These are phyloP conservation scores for Teunomyces lycoperdinae DNA, from an alignment of 805 yeast genomes.

Conservation along the genomic window DNA sequence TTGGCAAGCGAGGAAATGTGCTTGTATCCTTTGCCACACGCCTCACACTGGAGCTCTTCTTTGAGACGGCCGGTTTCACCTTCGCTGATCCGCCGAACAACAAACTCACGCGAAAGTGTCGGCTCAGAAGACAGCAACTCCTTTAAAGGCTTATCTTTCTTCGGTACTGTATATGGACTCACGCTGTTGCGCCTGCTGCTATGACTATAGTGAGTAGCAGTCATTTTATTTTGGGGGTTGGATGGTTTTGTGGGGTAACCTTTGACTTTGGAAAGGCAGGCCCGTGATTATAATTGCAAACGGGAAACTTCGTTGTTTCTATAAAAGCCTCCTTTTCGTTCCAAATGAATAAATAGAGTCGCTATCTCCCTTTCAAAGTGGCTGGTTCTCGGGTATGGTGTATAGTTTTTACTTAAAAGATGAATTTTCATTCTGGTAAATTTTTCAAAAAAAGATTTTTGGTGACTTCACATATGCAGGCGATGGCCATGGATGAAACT, in stretches of 20 bases:
- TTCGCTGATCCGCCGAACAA: constrained; percentile 77
- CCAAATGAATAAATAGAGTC: background rate
- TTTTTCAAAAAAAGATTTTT: background rate
- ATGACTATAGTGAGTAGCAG: background rate
- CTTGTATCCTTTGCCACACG: constrained; percentile 89
- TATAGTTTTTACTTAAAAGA: background rate
- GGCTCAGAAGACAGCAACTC: constrained; percentile 32
- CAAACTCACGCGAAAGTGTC: constrained; percentile 60
- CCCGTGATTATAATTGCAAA: too few species aligned
- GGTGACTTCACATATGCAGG: background rate
- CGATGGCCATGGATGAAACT: background rate
- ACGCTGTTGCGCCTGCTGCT: background rate
- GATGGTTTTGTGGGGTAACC: too few species aligned
- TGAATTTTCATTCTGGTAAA: background rate
- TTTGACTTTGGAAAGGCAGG: too few species aligned
- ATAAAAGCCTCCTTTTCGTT: too few species aligned
- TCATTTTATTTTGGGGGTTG: background rate
- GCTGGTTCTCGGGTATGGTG: background rate
- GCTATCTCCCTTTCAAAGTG: background rate
- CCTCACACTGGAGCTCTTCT: constrained; percentile 83
- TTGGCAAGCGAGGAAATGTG: constrained; percentile 86
- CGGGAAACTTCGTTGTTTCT: too few species aligned
- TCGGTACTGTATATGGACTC: background rate
- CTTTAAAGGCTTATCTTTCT: background rate
- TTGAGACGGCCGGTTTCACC: constrained; percentile 84